A percentile compares a stretch with the other conserved stretches of the same genome.
These are phyloP conservation scores for Malus asiatica DNA, from an alignment of 306 rosid genomes.

Conservation along the genomic window DNA sequence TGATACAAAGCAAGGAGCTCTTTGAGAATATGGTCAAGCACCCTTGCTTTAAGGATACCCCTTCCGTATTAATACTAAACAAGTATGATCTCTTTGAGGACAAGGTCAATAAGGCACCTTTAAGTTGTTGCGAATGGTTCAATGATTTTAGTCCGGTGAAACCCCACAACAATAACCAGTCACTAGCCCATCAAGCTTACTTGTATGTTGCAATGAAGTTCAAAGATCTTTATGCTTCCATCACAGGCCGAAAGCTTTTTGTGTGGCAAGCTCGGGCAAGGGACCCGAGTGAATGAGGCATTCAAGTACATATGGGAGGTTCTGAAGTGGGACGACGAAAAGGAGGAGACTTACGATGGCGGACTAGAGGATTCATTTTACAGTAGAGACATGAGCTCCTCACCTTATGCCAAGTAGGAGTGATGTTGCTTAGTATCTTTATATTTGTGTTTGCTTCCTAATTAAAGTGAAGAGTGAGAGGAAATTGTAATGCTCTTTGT, in stretches of 20 bases:
- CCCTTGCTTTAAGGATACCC: conserved; percentile 80
- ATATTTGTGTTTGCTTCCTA: not conserved
- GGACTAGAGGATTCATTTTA: conserved; percentile 90
- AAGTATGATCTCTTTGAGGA: conserved; percentile 85
- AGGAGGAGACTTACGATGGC: conserved; percentile 66
- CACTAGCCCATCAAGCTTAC: conserved; percentile 86
- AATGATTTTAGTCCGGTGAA: conserved; percentile 62
- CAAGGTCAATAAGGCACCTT: conserved; percentile 45
- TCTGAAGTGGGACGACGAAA: conserved; percentile 95
- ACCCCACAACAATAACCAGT: conserved; percentile 56
- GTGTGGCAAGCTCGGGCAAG: conserved; percentile 85
- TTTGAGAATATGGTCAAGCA: conserved; percentile 85
- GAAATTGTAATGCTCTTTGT: conserved; percentile 19
- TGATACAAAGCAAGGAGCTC: conserved; percentile 89
- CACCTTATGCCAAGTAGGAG: conserved; percentile 66
- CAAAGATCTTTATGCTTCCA: conserved; percentile 79
- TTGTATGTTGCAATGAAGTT: conserved; percentile 95
- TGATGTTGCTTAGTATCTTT: conserved; percentile 15
- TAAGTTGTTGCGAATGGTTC: conserved; percentile 65
- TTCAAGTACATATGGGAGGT: conserved; percentile 91
- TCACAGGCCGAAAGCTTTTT: conserved; percentile 64
- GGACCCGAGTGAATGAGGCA: conserved; percentile 73
- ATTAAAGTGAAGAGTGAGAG: conserved; percentile 6
- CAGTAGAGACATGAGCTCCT: conserved; percentile 91
- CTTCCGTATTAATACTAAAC: conserved; percentile 79